Conservation (phyloP, 2,329 filamentous ascomycete genomes). For the Fusarium sp. region DNA sequence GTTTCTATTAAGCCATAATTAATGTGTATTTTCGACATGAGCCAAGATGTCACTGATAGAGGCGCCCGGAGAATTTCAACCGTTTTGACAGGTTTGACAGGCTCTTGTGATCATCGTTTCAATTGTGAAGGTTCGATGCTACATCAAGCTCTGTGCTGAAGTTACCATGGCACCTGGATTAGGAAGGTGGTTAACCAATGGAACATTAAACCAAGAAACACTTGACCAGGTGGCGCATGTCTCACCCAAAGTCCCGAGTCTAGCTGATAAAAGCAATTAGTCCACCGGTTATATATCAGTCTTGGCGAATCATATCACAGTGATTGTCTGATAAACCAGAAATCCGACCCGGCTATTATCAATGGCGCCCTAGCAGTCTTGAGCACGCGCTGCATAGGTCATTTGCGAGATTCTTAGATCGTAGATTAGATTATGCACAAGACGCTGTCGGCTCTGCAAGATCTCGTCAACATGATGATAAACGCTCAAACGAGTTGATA, state of each 20-base stretch:
- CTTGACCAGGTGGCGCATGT: conserved; percentile 25
- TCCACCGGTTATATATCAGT: neutral
- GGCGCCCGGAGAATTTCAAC: neutral
- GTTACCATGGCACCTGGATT: neutral
- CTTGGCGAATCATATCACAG: neutral
- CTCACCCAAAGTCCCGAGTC: conserved; percentile 1
- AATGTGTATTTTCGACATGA: neutral
- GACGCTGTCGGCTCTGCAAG: too few relatives aligned
- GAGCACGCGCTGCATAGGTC: conserved; percentile 5
- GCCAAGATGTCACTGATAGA: neutral
- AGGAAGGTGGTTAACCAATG: conserved; percentile 24
- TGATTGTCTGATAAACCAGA: neutral
- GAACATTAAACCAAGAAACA: conserved; percentile 14
- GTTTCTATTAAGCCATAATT: too few relatives aligned
- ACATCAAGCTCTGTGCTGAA: conserved; percentile 5
- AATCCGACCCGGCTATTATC: neutral
- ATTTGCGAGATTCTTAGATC: neutral
- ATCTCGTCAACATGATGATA: too few relatives aligned
- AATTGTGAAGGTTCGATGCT: conserved; percentile 1
- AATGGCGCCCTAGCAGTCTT: neutral
- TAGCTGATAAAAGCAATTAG: conserved; percentile 1
- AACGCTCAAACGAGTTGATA: too few relatives aligned
- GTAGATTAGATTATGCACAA: too few relatives aligned
- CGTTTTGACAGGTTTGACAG: neutral
- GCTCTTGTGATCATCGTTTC: conserved; percentile 10